Percentiles rank a stretch among this genome's conserved stretches.
Conservation (phyloP, 352 stramenopile species). For the Globisporangium polare region DNA sequence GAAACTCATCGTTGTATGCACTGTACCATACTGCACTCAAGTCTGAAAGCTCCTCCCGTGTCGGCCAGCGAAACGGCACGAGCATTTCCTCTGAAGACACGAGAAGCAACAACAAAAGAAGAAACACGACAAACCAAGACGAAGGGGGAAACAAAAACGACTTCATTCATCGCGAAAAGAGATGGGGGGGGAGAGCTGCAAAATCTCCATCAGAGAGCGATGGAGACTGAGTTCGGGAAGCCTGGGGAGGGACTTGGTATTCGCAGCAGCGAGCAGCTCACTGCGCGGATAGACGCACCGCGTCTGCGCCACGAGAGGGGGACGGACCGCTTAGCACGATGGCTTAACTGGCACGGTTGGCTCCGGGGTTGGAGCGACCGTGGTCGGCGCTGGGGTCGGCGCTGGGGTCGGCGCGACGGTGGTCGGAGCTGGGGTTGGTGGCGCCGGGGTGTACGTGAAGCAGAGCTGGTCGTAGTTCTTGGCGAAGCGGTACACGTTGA, state of each 20-base stretch:
- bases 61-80: too few species aligned
- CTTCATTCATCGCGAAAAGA: not conserved
- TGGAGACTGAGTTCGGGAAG: not conserved
- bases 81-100: too few species aligned
- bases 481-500: conserved; percentile 4
- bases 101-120: not conserved
- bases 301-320: not conserved
- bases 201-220: not conserved
- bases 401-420: not conserved
- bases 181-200: not conserved
- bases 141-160: not conserved
- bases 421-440: not conserved
- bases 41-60: too few species aligned
- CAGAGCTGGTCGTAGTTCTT: not conserved
- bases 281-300: not conserved
- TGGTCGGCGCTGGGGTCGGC: not conserved
- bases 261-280: not conserved
- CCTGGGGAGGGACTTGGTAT: not conserved
- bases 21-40: too few species aligned
- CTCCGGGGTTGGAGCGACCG: not conserved
- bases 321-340: conserved; percentile 1
- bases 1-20: too few species aligned
- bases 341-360: conserved; percentile 5
- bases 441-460: not conserved
- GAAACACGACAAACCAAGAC: not conserved